Evolutionary conservation across 2,329 filamentous ascomycete species (phyloP).

Genomic region (Akanthomyces muscarius): DNA sequence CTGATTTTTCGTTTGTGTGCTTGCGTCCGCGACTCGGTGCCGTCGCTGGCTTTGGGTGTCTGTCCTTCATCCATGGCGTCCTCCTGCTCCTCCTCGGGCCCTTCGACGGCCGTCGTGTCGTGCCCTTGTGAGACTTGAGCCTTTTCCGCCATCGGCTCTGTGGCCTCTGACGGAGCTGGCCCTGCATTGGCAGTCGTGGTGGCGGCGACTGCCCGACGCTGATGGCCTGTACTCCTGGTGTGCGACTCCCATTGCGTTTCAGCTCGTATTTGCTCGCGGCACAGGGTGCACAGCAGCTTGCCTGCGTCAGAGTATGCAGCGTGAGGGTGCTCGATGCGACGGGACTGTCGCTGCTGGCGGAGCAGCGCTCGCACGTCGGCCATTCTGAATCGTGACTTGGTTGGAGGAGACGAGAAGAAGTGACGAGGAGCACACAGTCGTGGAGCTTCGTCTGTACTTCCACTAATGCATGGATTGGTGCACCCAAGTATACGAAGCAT

Average conservation of each 20-base stretch:
- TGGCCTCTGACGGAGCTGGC: not conserved
- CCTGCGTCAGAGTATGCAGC: constrained; percentile 65
- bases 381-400: constrained; percentile 44
- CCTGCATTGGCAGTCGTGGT: constrained; percentile 9
- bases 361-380: constrained; percentile 76
- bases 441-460: constrained; percentile 10
- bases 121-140: constrained; percentile 22
- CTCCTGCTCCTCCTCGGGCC: not conserved
- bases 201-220: constrained; percentile 25
- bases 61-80: constrained; percentile 14
- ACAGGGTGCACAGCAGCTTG: constrained; percentile 64
- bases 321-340: constrained; percentile 67
- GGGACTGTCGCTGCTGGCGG: constrained; percentile 70
- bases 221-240: constrained; percentile 45
- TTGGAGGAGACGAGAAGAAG: constrained; percentile 7
- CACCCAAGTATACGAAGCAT: constrained; percentile 17
- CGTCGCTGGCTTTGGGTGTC: constrained; percentile 18
- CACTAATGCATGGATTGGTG: constrained; percentile 13
- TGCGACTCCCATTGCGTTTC: constrained; percentile 67
- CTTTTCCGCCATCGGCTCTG: not conserved
- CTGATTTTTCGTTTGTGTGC: constrained; percentile 31
- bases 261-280: constrained; percentile 59
- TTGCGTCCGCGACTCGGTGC: constrained; percentile 19
- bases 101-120: constrained; percentile 15
- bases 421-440: constrained; percentile 6